Evolutionary conservation across 495 filamentous ascomycete genomes (phyloP).

Genomic region (Neurospora sp.): DNA sequence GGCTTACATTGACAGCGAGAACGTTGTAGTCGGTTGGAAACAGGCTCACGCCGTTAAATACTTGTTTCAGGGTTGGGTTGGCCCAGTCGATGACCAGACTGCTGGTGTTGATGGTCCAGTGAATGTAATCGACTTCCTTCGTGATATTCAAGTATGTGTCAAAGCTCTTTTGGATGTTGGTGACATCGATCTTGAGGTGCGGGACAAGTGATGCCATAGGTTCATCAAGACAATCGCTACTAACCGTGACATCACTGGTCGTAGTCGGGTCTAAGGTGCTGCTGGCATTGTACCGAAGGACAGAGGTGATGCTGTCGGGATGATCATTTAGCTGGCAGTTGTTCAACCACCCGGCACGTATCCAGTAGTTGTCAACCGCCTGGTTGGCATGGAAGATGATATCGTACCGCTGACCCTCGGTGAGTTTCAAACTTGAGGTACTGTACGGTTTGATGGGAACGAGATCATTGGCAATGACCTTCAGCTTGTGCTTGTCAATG

Average conservation of each 20-base stretch:
- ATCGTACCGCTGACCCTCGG: conserved; percentile 57
- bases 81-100: conserved; percentile 23
- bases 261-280: conserved; percentile 25
- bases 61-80: conserved; percentile 18
- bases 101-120: conserved; percentile 27
- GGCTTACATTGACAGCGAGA: conserved; percentile 5
- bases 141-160: not conserved
- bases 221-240: conserved; percentile 18
- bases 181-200: conserved; percentile 20
- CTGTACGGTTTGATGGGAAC: conserved; percentile 42
- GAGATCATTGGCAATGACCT: conserved; percentile 41
- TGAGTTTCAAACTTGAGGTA: conserved; percentile 39
- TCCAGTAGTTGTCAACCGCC: conserved; percentile 44
- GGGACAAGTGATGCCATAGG: conserved; percentile 22
- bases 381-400: conserved; percentile 55
- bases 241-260: conserved; percentile 14
- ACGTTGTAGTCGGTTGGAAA: conserved; percentile 28
- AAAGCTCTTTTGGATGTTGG: conserved; percentile 6
- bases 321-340: conserved; percentile 31
- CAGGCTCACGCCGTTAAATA: conserved; percentile 16
- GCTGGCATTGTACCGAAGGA: conserved; percentile 42
- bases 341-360: conserved; percentile 31
- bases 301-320: conserved; percentile 40
- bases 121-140: conserved; percentile 10
- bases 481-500: conserved; percentile 43